A percentile compares a stretch with the other conserved stretches of the same genome.
These are phyloP conservation scores for Phytophthora meadii DNA, from an alignment of 352 stramenopile species.

Conservation along the genomic window DNA sequence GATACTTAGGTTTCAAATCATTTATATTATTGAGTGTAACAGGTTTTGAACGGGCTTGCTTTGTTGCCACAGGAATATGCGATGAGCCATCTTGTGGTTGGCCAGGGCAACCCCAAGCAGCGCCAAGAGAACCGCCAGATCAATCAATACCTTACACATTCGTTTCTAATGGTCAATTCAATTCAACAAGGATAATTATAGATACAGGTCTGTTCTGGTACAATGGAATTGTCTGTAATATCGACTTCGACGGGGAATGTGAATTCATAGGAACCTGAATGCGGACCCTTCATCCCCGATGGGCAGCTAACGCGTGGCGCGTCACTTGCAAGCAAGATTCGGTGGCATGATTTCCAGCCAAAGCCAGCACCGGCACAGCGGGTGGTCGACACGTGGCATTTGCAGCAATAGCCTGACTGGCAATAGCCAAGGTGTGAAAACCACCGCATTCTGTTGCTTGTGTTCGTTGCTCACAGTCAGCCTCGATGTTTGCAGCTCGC, in stretches of 20 bases:
- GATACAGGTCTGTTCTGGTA: neutral
- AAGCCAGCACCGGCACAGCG: conserved; percentile 18
- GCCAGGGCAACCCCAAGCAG: conserved; percentile 25
- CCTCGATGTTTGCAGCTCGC: neutral
- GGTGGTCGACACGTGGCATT: conserved; percentile 25
- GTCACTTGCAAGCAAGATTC: conserved; percentile 26
- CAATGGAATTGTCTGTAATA: neutral
- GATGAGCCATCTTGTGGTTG: conserved; percentile 33
- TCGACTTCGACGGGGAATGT: conserved; percentile 7
- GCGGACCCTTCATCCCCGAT: conserved; percentile 2
- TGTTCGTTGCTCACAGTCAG: no score
- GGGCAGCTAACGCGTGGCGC: conserved; percentile 10
- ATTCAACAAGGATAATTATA: neutral
- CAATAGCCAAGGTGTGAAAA: conserved; percentile 5
- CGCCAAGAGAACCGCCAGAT: conserved; percentile 12
- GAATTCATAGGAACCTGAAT: conserved; percentile 2
- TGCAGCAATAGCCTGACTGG: no score
- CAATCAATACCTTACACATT: neutral
- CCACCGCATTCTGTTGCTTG: neutral
- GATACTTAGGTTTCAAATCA: neutral
- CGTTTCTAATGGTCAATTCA: neutral
- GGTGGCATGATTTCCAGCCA: conserved; percentile 25
- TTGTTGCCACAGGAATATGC: conserved; percentile 35
- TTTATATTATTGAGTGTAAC: neutral
- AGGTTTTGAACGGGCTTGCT: neutral